Base-by-base conservation (phyloP, 192 early-diverging fungal genomes). In the Backusella tarrabulga region DNA sequence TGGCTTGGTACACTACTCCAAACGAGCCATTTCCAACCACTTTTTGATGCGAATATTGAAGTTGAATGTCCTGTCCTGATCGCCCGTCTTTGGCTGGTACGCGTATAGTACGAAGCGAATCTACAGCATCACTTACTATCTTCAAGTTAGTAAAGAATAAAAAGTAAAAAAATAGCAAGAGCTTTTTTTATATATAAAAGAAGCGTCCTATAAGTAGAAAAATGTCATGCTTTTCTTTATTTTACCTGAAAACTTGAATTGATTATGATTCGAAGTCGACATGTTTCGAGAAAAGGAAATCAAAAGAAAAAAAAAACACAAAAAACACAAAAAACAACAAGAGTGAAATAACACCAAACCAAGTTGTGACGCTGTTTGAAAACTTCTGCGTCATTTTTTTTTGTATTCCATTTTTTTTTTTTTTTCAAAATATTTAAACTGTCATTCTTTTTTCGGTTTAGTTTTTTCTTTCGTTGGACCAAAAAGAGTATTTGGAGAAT, bases 1-100 rank as follows among this genome's bases (percentile, higher is more conserved):
- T 94, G 36, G 96, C 97, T 81, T 96, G 95, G 81, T 93, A 97
- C n/a, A 99, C 97, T 7, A 99, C 96, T 40, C 97, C 97, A 86
- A 99, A 99, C n/a, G 95, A 95, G 17, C 97, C 97, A 76, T 95
- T 96, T 73, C 97, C 97, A 67, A 97, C 89, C 32, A 97, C 91
- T 81, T 95, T 95, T 83, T 91, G 92, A 79, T 95, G 93, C 15
- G 94, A 92, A 81, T 97, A 99, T 17, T 90, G 85, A 36, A 99
- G 90, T 68, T 98, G 94, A 50, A 91, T 86, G 63, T 94, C 89
- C 68, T 94, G 91, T 60, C 93, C 94, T 32, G 93, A 92, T 77
- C 88, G 92, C 75, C 94, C 96, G 72, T 96, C 93, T 78, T 92
- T 93, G 5, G 96, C 96, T 74, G 88, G 87, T 11, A 96, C 88